These are phyloP conservation scores for Sporobolomyces phaffii DNA, from an alignment of 768 basidiomycete genomes.

Conservation along the genomic window DNA sequence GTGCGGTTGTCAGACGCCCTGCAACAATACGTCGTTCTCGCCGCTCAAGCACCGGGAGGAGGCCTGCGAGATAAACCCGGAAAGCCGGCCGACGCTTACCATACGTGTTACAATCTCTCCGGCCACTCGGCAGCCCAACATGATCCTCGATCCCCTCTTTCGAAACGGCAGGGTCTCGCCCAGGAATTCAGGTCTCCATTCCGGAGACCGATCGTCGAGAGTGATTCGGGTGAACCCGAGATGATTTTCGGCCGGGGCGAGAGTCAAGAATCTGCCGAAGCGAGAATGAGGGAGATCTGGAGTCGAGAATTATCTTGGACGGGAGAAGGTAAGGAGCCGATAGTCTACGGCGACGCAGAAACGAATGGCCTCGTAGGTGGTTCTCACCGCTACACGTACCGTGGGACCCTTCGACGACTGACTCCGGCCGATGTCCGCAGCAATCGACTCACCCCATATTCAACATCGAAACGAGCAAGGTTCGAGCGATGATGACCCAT, in stretches of 20 bases:
- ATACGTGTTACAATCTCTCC: conserved; percentile 85
- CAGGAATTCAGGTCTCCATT: conserved; percentile 26
- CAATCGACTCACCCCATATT: conserved; percentile 35
- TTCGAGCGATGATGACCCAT: conserved; percentile 11
- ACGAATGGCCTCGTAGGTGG: conserved; percentile 44
- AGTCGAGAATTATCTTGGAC: conserved; percentile 59
- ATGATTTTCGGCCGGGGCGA: conserved; percentile 36
- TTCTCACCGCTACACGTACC: not conserved
- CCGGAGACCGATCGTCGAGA: not conserved
- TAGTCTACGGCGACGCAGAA: conserved; percentile 53
- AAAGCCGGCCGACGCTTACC: conserved; percentile 94
- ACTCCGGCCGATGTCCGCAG: too few species aligned
- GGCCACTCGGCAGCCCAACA: conserved; percentile 88
- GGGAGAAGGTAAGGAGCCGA: conserved; percentile 61
- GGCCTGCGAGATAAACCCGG: conserved; percentile 93
- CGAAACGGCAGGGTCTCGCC: conserved; percentile 47
- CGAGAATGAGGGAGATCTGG: conserved; percentile 54
- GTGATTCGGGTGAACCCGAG: not conserved
- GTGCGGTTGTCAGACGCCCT: conserved; percentile 53
- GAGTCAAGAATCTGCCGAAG: conserved; percentile 43
- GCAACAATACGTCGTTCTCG: conserved; percentile 78
- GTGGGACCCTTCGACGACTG: too few species aligned
- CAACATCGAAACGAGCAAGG: conserved; percentile 20
- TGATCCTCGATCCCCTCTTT: conserved; percentile 54
- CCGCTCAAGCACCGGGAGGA: conserved; percentile 76